phyloP scores from a whole-genome alignment of 225 moss, liverwort and hornwort genomes.

The Ulota crispa region DNA sequence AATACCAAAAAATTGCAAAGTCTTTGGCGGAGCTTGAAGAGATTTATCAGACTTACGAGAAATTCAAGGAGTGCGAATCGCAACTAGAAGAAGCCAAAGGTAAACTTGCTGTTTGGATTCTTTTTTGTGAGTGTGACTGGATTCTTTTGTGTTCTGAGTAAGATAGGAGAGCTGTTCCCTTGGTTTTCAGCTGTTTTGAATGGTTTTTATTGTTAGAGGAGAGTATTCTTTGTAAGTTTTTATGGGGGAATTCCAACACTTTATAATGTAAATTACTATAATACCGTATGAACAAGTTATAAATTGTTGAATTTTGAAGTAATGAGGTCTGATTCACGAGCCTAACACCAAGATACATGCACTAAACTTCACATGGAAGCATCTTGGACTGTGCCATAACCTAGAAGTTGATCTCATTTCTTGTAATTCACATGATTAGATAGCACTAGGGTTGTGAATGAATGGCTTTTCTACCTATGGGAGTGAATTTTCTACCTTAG shows the following conservation, averaged over 20 bases:
- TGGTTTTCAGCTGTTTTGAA: background rate
- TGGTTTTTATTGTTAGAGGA: background rate
- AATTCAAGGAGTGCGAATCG: constrained; percentile 72
- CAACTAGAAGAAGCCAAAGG: constrained; percentile 83
- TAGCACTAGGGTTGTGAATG: background rate
- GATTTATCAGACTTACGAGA: constrained; percentile 64
- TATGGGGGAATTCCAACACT: background rate
- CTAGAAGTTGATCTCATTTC: background rate
- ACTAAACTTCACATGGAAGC: background rate
- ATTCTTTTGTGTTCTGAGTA: background rate
- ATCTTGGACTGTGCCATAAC: background rate
- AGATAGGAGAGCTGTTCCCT: background rate
- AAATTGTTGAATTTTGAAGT: background rate
- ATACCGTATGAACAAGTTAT: background rate
- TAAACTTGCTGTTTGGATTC: constrained; percentile 20
- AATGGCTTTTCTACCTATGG: background rate
- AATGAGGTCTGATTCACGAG: background rate
- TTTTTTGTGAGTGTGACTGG: background rate
- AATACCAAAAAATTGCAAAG: constrained; percentile 84
- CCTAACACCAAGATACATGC: background rate
- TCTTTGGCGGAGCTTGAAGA: constrained; percentile 86
- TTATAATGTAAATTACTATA: background rate
- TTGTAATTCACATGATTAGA: background rate
- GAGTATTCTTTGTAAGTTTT: too few species aligned
- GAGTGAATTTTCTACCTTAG: background rate